Conservation (phyloP, 2,329 filamentous ascomycete species). For the Trichoderma sp. region DNA sequence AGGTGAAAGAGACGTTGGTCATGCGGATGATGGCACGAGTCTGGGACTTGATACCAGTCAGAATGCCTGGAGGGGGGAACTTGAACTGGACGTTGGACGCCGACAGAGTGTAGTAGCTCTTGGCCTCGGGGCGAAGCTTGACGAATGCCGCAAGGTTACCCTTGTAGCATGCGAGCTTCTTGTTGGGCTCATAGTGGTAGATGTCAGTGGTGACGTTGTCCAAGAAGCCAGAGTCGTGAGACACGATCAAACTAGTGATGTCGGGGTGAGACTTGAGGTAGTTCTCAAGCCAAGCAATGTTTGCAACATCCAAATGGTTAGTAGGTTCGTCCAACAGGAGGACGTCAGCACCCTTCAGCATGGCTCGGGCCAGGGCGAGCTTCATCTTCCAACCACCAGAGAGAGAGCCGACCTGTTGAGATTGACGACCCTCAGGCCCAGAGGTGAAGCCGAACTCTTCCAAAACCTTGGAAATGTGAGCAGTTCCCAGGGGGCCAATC, state of each 20-base stretch:
- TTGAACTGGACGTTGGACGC: slow-evolving; percentile 91
- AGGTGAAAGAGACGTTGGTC: slow-evolving; percentile 87
- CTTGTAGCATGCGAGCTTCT: slow-evolving; percentile 87
- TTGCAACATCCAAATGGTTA: slow-evolving; percentile 94
- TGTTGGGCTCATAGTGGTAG: slow-evolving; percentile 93
- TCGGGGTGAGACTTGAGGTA: slow-evolving; percentile 95
- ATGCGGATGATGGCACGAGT: slow-evolving; percentile 95
- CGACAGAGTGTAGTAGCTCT: slow-evolving; percentile 96
- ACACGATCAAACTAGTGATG: slow-evolving; percentile 96
- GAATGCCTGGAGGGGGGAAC: slow-evolving; percentile 91
- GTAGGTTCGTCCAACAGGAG: slow-evolving; percentile 96
- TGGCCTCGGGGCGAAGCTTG: slow-evolving; percentile 84
- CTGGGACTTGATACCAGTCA: slow-evolving; percentile 91
- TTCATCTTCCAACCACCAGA: slow-evolving; percentile 99
- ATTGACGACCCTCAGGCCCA: slow-evolving; percentile 83
- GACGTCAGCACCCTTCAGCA: slow-evolving; percentile 96
- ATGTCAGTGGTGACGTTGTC: slow-evolving; percentile 98
- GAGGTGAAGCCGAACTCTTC: slow-evolving; percentile 90
- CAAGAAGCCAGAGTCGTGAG: slow-evolving; percentile 96
- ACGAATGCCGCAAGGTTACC: slow-evolving; percentile 84
- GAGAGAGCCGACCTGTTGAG: slow-evolving; percentile 85
- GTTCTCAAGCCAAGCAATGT: slow-evolving; percentile 92
- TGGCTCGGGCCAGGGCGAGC: slow-evolving; percentile 88
- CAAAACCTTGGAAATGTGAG: slow-evolving; percentile 80
- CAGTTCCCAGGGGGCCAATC: slow-evolving; percentile 71